These are phyloP conservation scores for Penicillium psychrofluorescens DNA, from an alignment of 495 filamentous ascomycete species.

Conservation along the genomic window DNA sequence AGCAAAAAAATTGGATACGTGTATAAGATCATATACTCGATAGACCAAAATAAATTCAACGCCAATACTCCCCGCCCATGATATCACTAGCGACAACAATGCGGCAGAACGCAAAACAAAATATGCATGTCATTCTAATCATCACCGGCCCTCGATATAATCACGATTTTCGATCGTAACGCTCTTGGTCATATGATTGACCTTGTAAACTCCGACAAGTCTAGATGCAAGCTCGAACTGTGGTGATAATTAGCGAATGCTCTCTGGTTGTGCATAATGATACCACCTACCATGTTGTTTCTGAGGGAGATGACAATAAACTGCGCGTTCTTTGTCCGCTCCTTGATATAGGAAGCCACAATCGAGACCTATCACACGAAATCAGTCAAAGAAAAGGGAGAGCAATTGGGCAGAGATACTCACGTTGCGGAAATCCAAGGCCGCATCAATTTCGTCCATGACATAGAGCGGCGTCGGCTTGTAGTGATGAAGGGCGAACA, in stretches of 20 bases:
- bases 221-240: constrained; percentile 88
- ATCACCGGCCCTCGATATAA: constrained; percentile 54
- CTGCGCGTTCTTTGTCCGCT: constrained; percentile 96
- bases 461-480: constrained; percentile 97
- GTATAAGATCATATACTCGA: no score
- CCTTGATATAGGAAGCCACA: constrained; percentile 97
- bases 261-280: not conserved
- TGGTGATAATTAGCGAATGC: constrained; percentile 6
- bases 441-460: constrained; percentile 99
- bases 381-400: constrained; percentile 1
- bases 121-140: constrained; percentile 7
- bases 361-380: constrained; percentile 71
- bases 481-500: constrained; percentile 97
- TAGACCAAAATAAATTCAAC: not conserved
- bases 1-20: not conserved
- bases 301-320: constrained; percentile 97
- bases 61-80: not conserved
- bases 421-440: constrained; percentile 94
- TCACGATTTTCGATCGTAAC: constrained; percentile 92
- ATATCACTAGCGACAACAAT: constrained; percentile 1
- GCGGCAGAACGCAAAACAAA: constrained; percentile 9
- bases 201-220: constrained; percentile 95
- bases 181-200: constrained; percentile 99
- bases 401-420: constrained; percentile 27
- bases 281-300: constrained; percentile 76